phyloP scores from a whole-genome alignment of 1,139 yeast genomes.

The Candida mesenterica region DNA sequence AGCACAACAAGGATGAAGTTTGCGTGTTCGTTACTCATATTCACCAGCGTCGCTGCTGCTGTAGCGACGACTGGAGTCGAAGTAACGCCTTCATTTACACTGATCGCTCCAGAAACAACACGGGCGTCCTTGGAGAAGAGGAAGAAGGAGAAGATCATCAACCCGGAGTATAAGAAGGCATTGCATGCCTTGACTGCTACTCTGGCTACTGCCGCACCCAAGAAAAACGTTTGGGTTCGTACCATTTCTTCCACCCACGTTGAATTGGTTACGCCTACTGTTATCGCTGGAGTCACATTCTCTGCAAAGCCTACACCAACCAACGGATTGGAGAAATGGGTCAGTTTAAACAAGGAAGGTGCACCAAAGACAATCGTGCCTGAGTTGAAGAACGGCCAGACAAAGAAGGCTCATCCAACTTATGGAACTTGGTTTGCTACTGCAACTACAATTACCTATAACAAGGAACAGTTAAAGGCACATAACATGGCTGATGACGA shows the following conservation, averaged over 20 bases:
- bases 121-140: conserved; percentile 34
- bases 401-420: conserved; percentile 65
- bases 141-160: conserved; percentile 36
- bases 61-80: no score
- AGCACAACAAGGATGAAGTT: no score
- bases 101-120: no score
- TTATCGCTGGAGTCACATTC: conserved; percentile 78
- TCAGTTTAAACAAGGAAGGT: conserved; percentile 73
- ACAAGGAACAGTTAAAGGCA: conserved; percentile 62
- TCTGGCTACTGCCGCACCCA: conserved; percentile 10
- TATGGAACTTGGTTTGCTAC: conserved; percentile 77
- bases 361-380: conserved; percentile 79
- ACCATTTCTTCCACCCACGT: conserved; percentile 56
- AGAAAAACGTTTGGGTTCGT: conserved; percentile 69
- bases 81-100: no score
- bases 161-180: conserved; percentile 39
- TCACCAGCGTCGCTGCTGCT: no score
- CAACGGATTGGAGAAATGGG: conserved; percentile 79
- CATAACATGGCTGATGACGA: conserved; percentile 67
- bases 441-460: conserved; percentile 55
- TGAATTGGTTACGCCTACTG: conserved; percentile 78
- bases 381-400: conserved; percentile 65
- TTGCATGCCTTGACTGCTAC: conserved; percentile 21
- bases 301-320: conserved; percentile 68
- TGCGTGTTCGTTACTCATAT: not conserved